Conservation (phyloP, 2,329 filamentous ascomycete genomes). For the Cercospora sojina region DNA sequence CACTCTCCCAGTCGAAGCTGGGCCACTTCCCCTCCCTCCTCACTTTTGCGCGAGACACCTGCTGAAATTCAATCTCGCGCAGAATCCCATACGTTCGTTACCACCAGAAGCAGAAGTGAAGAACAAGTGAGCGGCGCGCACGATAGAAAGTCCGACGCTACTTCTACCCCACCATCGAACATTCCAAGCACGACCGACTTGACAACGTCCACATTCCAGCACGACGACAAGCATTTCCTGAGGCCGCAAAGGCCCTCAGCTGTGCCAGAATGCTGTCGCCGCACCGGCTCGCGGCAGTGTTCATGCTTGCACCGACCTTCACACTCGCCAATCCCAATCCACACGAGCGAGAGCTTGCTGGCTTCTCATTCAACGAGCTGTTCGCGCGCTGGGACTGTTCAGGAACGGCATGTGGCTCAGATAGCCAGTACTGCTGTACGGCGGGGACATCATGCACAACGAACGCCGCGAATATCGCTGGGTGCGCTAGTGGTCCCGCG, state of each 20-base stretch:
- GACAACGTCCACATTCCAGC: slow-evolving; percentile 7
- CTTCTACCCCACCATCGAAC: slow-evolving; percentile 9
- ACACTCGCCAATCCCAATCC: slow-evolving; percentile 33
- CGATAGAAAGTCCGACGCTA: background rate
- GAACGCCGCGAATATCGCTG: slow-evolving; percentile 50
- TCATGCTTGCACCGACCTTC: slow-evolving; percentile 29
- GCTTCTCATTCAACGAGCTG: slow-evolving; percentile 38
- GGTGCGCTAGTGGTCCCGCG: slow-evolving; percentile 41
- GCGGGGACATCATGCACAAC: slow-evolving; percentile 51
- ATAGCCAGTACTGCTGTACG: slow-evolving; percentile 52
- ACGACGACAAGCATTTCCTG: slow-evolving; percentile 3
- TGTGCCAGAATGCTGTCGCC: slow-evolving; percentile 27
- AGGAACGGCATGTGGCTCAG: slow-evolving; percentile 53
- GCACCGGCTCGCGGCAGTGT: slow-evolving; percentile 32
- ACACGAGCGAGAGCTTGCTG: slow-evolving; percentile 30
- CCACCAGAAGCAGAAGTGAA: background rate
- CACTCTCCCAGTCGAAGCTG: slow-evolving; percentile 1
- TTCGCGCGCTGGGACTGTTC: slow-evolving; percentile 43
- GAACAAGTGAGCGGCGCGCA: slow-evolving; percentile 2
- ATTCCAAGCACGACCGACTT: background rate
- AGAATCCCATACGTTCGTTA: slow-evolving; percentile 8
- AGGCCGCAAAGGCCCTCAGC: slow-evolving; percentile 14
- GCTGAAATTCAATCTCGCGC: background rate
- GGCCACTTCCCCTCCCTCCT: slow-evolving; percentile 1
- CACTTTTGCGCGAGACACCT: background rate